Base-by-base conservation (phyloP, 108 stramenopile genomes). In the Cyclotella cryptica region DNA sequence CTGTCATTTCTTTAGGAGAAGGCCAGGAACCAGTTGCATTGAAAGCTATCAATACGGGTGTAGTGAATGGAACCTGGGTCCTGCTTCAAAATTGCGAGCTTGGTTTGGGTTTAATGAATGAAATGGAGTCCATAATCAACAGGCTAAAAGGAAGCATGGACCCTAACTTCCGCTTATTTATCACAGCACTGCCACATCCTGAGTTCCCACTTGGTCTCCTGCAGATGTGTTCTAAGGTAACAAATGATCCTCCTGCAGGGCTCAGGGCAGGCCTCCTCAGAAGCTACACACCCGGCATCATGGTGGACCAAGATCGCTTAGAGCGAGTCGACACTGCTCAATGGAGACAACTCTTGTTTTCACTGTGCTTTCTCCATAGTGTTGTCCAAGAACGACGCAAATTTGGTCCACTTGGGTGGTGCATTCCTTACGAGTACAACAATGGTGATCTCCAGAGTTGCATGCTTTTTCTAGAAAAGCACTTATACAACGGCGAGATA, bases 181-280 rank as follows among this genome's bases (percentile, higher is more conserved):
- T 97, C 72, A 97, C 96, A 14, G 95, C 95, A 15, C 84, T 95
- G 58, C 96, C 96, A 12, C 78, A 95, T 74, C 71, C 80, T 42
- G 89, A 92, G 66, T 97, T 97, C 66, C 96, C 96, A 6, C 81
- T 97, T 28, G 96, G 96, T 10, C 75, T 97, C 72, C 90, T 97
- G 30, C 96, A 97, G 72, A 94, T 97, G 96, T 89, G 88, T 70
- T 95, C 91, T 62, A 97, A 96, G 91, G 96, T 96, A 12, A 96
- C 96, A 0, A 96, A 97, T 71, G 95, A 96, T 61, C 94, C 95
- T 22, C 96, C 96, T 11, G 84, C 93, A 17, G 96, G 96, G 39
- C 74, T 97, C 39, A 88, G 92, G 64, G 96, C 96, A 3, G 95
- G 95, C 19, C 71, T 97, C 27, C 74, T 97, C 17, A 92, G 96